Base-by-base conservation (phyloP, 1,284 basidiomycete species). In the Microbotryum saponariae region DNA sequence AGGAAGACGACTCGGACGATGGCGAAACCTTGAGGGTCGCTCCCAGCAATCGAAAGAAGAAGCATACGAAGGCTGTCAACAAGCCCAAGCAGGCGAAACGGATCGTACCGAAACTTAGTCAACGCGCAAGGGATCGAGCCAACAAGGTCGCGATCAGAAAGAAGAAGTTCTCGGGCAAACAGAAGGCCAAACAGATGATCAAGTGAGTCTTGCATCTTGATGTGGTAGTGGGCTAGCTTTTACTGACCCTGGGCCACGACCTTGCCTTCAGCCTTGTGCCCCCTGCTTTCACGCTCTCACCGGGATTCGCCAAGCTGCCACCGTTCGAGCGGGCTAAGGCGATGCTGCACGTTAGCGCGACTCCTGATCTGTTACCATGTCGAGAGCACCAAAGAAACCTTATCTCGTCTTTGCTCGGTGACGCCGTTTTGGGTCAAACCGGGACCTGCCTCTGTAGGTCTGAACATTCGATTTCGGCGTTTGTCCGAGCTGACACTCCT, bases 381-480 rank as follows among this genome's bases (percentile, higher is more conserved):
- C 79, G 96, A 54, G 89, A 93, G 62, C 84, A 86, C 49, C 91
- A 97, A 76, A 96, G 89, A 73, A 80, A 81, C 29, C 81, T 84
- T 57, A 85, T 97, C 46, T 75, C 94, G 71, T 79, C 82, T 23
- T 83, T 84, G 51, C 86, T 97, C 6, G 86, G 88, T 62, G 88
- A 92, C 69, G 79, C 96, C 16, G 79, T 98, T 3, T 90, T 96
- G 64, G 89, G 92, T 69, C 91, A 91, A 0, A 90, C 87, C 45
- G 94, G 96, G 0, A 92, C 91, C 6, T 98, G 96, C 77, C 80
- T 98, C 55, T 98, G 94, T 91, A 74, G 73, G 91, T 81, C 20
- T 10, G 20, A 20, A 8, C 21, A 25, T 3, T 21, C 47, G 47
- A 21, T 23, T 6, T 10, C 18, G 37, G 20, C 27, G 27, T 29